These are phyloP conservation scores for Teratosphaeria zuluensis DNA, from an alignment of 2,329 filamentous ascomycete genomes.

Conservation along the genomic window DNA sequence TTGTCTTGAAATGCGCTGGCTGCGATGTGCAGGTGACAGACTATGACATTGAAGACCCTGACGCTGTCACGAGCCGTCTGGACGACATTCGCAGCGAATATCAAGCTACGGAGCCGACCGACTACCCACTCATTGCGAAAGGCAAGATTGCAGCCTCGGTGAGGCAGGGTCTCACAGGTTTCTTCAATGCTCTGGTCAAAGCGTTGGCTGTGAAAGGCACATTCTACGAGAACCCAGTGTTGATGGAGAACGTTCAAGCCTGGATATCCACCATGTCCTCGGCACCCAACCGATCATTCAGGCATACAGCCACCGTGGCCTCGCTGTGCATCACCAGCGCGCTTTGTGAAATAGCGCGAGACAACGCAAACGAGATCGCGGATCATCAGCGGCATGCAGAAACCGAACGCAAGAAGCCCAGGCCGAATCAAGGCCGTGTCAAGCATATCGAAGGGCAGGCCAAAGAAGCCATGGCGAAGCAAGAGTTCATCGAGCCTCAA, in stretches of 20 bases:
- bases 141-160: constrained; percentile 68
- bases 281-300: constrained; percentile 75
- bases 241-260: constrained; percentile 80
- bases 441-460: constrained; percentile 63
- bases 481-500: constrained; percentile 58
- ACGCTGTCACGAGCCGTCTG: constrained; percentile 70
- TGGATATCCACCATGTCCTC: constrained; percentile 92
- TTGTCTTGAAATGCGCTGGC: constrained; percentile 60
- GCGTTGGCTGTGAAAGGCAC: constrained; percentile 73
- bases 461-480: constrained; percentile 58
- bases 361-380: constrained; percentile 61
- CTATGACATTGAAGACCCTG: constrained; percentile 80
- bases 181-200: constrained; percentile 67
- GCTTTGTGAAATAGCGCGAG: constrained; percentile 62
- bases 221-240: constrained; percentile 63
- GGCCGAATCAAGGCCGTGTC: constrained; percentile 69
- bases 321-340: constrained; percentile 70
- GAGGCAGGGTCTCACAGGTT: constrained; percentile 64
- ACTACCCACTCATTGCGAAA: constrained; percentile 85
- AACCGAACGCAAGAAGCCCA: constrained; percentile 61
- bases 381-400: constrained; percentile 72
- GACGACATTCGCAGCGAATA: constrained; percentile 82
- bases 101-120: constrained; percentile 61
- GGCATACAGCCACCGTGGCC: constrained; percentile 85
- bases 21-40: constrained; percentile 69